A percentile compares a stretch with the other conserved stretches of the same genome.
Conservation (phyloP, 257 asterid genomes). For the Solanum gandarillasii region DNA sequence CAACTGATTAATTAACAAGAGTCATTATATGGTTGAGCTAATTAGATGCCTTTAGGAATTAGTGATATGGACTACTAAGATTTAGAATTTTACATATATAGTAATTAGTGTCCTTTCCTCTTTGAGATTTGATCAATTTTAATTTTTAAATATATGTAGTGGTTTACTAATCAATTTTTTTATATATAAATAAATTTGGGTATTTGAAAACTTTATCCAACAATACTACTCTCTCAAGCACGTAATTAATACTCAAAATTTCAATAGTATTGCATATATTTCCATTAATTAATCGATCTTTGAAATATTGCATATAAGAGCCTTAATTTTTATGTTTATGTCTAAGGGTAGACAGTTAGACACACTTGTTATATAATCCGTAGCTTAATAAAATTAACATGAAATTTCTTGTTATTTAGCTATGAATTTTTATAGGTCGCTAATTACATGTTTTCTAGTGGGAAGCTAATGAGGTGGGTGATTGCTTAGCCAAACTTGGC, state of each 20-base stretch:
- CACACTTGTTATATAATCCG: background rate
- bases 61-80: background rate
- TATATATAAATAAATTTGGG: background rate
- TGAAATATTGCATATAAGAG: too few species aligned
- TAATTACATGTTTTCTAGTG: background rate
- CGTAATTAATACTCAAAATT: too few species aligned
- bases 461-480: background rate
- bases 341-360: too few species aligned
- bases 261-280: too few species aligned
- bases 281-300: too few species aligned
- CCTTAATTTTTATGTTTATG: background rate
- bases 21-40: background rate
- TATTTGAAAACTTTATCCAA: background rate
- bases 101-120: background rate
- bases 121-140: background rate
- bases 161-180: background rate
- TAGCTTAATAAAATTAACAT: background rate
- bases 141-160: background rate
- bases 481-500: background rate
- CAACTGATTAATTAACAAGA: background rate
- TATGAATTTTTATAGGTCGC: background rate
- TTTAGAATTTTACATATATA: too few species aligned
- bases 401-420: too few species aligned
- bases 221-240: background rate
- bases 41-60: background rate